Evolutionary conservation across 495 filamentous ascomycete species (phyloP), one percentile per base, ranked within the genome.

Genomic region (Annulohypoxylon maeteangense): DNA sequence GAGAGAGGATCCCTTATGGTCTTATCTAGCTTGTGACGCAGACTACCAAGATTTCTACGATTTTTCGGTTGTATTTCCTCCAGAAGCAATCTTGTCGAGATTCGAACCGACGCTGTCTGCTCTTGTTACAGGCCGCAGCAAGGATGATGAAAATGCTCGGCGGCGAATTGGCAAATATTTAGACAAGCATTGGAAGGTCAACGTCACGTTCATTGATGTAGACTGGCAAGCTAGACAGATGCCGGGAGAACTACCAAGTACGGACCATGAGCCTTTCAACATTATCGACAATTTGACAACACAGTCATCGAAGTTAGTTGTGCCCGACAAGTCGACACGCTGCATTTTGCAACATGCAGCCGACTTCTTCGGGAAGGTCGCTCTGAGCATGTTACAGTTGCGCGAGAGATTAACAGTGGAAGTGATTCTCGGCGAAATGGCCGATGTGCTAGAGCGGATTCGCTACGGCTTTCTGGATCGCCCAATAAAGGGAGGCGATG

Each of bases 201-300:
- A 81, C 58, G 54, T 62, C 57, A 80, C 78, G 12, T 60, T 81
- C 16, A 45, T 80, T 44, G 78, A 81, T 60, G 50, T 62, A 16
- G 74, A 75, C 23, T 74, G 62, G 75, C 34, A 63, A 54, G 27
- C 65, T 27, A 42, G 54, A 50, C n/a, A 44, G 48, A 61, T 40
- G 38, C 53, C 50, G 65, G 12, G n/a, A 32, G 1, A 4, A 12
- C n/a, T 59, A 16, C 25, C n/a, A 3, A 10, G 27, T 34, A 25
- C 63, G 8, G 22, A n/a, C 1, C 25, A 16, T 11, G 50, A 45
- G 23, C 44, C 48, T 25, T 36, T 47, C 32, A 6, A 14, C 12
- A 59, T 75, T 51, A 38, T 29, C 25, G 6, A 45, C 8, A 20
- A 4, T 7, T 32, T 67, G 29, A 55, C 18, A n/a, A 12, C 1